A percentile compares a stretch with the other conserved stretches of the same genome.
Evolutionary conservation across 352 stramenopile species (phyloP).

Genomic region (Hyaloperonospora arabidopsidis): DNA sequence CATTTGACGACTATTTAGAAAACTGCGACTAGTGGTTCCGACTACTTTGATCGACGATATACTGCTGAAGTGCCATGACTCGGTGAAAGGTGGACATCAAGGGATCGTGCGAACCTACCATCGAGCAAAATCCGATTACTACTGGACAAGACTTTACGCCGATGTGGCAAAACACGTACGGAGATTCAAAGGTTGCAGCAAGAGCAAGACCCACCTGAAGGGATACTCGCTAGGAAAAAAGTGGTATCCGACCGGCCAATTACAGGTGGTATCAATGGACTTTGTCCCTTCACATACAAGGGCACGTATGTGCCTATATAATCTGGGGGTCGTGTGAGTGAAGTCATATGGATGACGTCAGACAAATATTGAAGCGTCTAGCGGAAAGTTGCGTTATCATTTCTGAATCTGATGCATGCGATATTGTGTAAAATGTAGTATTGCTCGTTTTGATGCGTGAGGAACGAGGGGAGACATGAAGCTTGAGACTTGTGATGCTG

Average conservation of each 20-base stretch:
- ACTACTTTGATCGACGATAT: slow-evolving; percentile 8
- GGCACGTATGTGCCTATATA: too few relatives aligned
- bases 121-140: slow-evolving; percentile 5
- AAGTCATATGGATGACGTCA: too few relatives aligned
- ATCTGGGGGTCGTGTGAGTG: too few relatives aligned
- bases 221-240: slow-evolving; percentile 4
- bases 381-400: too few relatives aligned
- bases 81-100: slow-evolving; percentile 2
- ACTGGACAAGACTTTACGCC: slow-evolving; percentile 6
- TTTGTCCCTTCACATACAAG: too few relatives aligned
- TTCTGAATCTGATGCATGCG: too few relatives aligned
- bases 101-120: slow-evolving; percentile 1
- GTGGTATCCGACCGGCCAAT: not conserved
- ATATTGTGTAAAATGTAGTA: too few relatives aligned
- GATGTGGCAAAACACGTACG: slow-evolving; percentile 6
- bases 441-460: too few relatives aligned
- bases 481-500: too few relatives aligned
- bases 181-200: not conserved
- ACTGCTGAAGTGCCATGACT: slow-evolving; percentile 3
- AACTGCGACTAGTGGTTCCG: slow-evolving; percentile 2
- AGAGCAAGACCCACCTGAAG: not conserved
- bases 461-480: too few relatives aligned
- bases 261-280: not conserved
- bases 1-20: not conserved
- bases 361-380: too few relatives aligned